Conservation (phyloP, 495 filamentous ascomycete genomes). For the Rostrohypoxylon terebratum region DNA sequence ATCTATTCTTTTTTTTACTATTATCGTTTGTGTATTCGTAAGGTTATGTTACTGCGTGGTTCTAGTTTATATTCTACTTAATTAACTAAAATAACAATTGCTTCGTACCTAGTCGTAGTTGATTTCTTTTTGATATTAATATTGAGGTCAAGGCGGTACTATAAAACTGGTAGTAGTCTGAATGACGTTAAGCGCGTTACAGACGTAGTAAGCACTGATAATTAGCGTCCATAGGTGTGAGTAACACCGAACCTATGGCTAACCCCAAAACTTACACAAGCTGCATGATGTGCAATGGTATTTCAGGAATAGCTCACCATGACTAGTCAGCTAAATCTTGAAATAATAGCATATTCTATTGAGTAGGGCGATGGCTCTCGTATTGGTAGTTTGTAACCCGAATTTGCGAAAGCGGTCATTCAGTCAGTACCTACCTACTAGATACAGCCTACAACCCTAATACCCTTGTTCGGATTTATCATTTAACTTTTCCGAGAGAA, state of each 20-base stretch:
- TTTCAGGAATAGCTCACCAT: neutral
- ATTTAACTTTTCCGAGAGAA: constrained; percentile 8
- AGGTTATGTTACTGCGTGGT: neutral
- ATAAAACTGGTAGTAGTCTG: too few species aligned
- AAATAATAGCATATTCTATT: neutral
- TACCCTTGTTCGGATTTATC: neutral
- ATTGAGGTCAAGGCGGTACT: too few species aligned
- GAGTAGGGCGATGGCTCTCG: neutral
- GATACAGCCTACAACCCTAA: neutral
- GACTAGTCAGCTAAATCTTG: neutral
- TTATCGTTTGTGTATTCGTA: neutral
- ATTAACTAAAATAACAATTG: too few species aligned
- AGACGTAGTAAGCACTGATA: constrained; percentile 1
- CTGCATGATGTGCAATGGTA: neutral
- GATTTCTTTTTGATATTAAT: too few species aligned
- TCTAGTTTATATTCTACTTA: too few species aligned
- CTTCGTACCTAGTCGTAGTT: too few species aligned
- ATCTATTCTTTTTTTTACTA: neutral
- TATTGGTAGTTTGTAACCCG: neutral
- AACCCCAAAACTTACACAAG: neutral
- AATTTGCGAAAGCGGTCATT: neutral
- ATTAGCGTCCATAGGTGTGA: neutral
- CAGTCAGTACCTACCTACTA: neutral
- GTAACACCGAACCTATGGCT: neutral
- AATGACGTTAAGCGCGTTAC: neutral